Evolutionary conservation across 1,284 basidiomycete genomes (phyloP), one percentile per base, ranked within the genome.

Genomic region (Cutaneotrichosporon sp.): DNA sequence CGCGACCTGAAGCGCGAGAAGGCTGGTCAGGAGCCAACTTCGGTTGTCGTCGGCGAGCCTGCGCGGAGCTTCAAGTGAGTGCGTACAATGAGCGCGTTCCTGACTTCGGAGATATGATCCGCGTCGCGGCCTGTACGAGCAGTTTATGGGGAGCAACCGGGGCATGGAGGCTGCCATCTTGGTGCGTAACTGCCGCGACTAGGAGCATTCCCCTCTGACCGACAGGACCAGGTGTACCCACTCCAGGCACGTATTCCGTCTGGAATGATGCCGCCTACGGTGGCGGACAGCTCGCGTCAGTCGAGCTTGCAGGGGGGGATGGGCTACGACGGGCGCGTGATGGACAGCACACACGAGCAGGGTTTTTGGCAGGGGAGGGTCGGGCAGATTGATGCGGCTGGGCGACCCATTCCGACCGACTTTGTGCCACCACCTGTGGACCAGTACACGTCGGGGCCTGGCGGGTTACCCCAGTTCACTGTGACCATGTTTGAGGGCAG

Each of bases 1-100:
- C 86, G 90, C 46, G 90, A 94, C 70, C 81, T 93, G 52, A 93
- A 93, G 77, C 82, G 90, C 39, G 90, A 93, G 73, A 93, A 91
- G 76, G 85, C 87, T 78, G 86, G 87, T 0, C 78, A 83, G 46
- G 88, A 90, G 66, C 81, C 90, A 0, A 92, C 90, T 2, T 92
- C 90, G 2, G 75, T 80, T 44, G 78, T 85, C 30, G 74, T 79
- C 8, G 84, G 87, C 52, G 90, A 93, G 75, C 90, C 90, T 4
- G 90, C 90, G 4, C 58, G 69, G 22, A 75, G 73, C 43, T 77
- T 77, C 60, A 64, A 64, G 72, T 74, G n/a, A 46, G 68, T 62
- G 15, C 3, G 26, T 26, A 12, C 4, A 26, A 34, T 23, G 44
- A 37, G 17, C 15, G 15, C 13, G 14, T 8, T n/a, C 17, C 39